These are phyloP conservation scores for Calocera cornea DNA, from an alignment of 768 basidiomycete genomes.

Conservation along the genomic window DNA sequence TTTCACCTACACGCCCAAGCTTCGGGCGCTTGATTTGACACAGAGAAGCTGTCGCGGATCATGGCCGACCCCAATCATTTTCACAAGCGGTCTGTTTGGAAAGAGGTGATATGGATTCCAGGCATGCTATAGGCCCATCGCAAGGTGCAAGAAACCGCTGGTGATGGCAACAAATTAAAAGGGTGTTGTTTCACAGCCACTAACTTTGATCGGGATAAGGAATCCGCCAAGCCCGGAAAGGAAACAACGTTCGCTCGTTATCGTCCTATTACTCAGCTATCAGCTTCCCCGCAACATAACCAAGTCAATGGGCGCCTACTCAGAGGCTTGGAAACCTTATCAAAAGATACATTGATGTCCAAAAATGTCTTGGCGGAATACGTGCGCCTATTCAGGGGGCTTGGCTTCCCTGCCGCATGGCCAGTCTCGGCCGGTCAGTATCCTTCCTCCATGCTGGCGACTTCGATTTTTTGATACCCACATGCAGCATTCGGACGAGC, in stretches of 20 bases:
- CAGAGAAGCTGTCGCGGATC: neutral
- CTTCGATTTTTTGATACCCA: no score
- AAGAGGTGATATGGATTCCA: neutral
- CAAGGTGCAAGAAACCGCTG: neutral
- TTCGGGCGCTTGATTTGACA: slow-evolving; percentile 3
- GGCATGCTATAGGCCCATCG: neutral
- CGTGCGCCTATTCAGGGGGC: neutral
- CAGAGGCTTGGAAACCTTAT: no score
- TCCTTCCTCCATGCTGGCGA: neutral
- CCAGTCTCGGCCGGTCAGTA: neutral
- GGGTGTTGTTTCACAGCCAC: neutral
- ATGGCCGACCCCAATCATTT: neutral
- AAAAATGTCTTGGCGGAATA: neutral
- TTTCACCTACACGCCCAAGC: neutral
- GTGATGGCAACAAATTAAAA: neutral
- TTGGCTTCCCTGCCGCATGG: neutral
- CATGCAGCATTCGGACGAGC: neutral
- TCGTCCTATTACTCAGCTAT: neutral
- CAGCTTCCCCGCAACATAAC: neutral
- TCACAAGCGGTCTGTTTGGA: neutral
- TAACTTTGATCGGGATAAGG: neutral
- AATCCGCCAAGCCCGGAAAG: neutral
- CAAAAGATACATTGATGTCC: no score
- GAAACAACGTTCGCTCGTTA: neutral
- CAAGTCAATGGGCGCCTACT: no score